Evolutionary conservation across 768 basidiomycete species (phyloP).

Genomic region (Ephemerocybe angulata): DNA sequence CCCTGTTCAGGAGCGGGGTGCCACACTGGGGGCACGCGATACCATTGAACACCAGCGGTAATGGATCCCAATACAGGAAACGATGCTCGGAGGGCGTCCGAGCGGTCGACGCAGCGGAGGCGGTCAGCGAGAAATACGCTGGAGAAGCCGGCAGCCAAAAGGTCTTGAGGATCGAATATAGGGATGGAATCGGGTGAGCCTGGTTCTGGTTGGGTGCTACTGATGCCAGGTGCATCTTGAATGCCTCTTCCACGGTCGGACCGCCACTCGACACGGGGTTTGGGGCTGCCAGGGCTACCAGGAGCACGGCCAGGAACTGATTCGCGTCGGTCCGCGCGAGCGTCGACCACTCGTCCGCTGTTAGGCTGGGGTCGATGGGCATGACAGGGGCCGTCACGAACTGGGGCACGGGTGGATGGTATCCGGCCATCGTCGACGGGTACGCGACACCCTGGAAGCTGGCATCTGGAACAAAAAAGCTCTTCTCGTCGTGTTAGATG

Average conservation of each 20-base stretch:
- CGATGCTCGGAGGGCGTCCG: conserved; percentile 70
- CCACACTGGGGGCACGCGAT: conserved; percentile 70
- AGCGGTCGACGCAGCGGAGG: conserved; percentile 56
- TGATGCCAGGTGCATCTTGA: conserved; percentile 71
- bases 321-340: conserved; percentile 54
- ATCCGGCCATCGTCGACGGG: conserved; percentile 9
- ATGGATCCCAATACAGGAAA: conserved; percentile 87
- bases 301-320: conserved; percentile 52
- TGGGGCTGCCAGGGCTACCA: conserved; percentile 57
- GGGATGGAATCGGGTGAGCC: conserved; percentile 55
- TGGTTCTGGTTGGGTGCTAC: conserved; percentile 47
- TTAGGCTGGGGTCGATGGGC: conserved; percentile 52
- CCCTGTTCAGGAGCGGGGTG: conserved; percentile 57
- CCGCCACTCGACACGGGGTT: conserved; percentile 60
- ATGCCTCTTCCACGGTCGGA: conserved; percentile 69
- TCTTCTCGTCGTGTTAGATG: neutral
- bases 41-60: conserved; percentile 78
- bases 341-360: conserved; percentile 63
- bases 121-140: conserved; percentile 71
- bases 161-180: conserved; percentile 76
- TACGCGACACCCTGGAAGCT: conserved; percentile 11
- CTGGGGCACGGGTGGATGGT: conserved; percentile 20
- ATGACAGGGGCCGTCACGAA: conserved; percentile 26
- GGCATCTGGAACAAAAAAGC: conserved; percentile 9
- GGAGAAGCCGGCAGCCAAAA: conserved; percentile 84